Evolutionary conservation across 495 filamentous ascomycete genomes (phyloP).

Genomic region (Xylaria grammica): DNA sequence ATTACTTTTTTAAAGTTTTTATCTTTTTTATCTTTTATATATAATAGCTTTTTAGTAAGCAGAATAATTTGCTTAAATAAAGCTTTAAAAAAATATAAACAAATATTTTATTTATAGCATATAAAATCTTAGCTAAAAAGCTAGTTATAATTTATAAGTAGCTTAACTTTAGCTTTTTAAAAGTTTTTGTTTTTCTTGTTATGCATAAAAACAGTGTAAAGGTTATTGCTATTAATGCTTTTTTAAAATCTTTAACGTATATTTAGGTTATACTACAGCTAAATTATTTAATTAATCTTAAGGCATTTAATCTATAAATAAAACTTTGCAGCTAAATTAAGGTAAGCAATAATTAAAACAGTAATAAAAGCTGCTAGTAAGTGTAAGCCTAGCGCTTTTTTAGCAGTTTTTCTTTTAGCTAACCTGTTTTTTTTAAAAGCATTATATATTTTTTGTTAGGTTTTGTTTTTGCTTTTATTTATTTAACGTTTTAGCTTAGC

Average conservation of each 20-base stretch:
- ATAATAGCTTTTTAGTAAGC: not conserved
- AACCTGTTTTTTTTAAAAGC: not conserved
- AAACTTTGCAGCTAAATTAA: not conserved
- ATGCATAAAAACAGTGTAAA: not conserved
- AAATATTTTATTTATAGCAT: not conserved
- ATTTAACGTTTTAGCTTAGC: not conserved
- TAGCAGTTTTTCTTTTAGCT: not conserved
- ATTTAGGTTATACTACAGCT: not conserved
- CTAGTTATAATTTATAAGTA: not conserved
- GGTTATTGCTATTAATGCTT: not conserved
- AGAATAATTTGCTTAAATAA: not conserved
- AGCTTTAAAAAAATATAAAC: not conserved
- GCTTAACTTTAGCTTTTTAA: not conserved
- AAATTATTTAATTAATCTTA: not conserved
- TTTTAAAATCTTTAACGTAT: not conserved
- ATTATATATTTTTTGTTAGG: not conserved
- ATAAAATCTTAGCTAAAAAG: not conserved
- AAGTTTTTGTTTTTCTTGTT: not conserved
- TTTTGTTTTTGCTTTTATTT: not conserved
- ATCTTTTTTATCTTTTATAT: not conserved
- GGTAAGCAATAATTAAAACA: not conserved
- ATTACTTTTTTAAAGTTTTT: not conserved
- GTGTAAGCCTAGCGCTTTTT: not conserved
- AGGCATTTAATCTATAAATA: not conserved
- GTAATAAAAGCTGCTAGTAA: not conserved